Conservation (phyloP, 1,139 yeast species). For the Candida albicans region DNA sequence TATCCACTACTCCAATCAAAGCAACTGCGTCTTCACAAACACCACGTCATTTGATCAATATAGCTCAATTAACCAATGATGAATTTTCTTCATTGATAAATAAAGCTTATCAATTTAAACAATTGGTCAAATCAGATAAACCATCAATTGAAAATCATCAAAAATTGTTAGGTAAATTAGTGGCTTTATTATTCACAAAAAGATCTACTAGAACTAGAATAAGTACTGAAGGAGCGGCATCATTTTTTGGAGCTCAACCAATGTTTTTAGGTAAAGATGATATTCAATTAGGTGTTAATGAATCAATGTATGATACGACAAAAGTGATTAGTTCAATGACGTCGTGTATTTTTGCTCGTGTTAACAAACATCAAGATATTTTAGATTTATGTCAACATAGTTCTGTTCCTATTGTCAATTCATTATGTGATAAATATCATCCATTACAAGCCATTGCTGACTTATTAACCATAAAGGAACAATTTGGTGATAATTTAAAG, state of each 20-base stretch:
- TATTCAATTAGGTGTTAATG: constrained; percentile 94
- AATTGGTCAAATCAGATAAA: constrained; percentile 49
- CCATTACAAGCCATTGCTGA: constrained; percentile 96
- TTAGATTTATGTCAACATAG: constrained; percentile 73
- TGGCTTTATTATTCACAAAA: constrained; percentile 81
- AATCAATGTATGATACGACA: constrained; percentile 83
- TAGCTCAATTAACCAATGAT: constrained; percentile 66
- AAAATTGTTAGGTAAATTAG: constrained; percentile 73
- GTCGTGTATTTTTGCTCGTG: constrained; percentile 94
- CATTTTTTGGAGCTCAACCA: constrained; percentile 93
- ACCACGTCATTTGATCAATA: constrained; percentile 76
- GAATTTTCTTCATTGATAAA: constrained; percentile 70
- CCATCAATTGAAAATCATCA: constrained; percentile 46
- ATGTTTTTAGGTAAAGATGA: constrained; percentile 96
- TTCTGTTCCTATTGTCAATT: constrained; percentile 86
- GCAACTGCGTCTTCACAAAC: constrained; percentile 2
- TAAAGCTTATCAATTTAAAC: constrained; percentile 65
- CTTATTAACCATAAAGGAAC: constrained; percentile 78
- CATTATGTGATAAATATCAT: constrained; percentile 89
- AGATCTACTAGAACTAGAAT: constrained; percentile 94
- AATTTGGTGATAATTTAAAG: constrained; percentile 51
- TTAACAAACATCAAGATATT: constrained; percentile 80
- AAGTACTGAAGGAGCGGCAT: constrained; percentile 91
- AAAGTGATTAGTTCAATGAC: constrained; percentile 93
- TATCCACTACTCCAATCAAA: constrained; percentile 13